phyloP scores from a whole-genome alignment of 2,329 filamentous ascomycete genomes.

The Camptophora hylomeconis region DNA sequence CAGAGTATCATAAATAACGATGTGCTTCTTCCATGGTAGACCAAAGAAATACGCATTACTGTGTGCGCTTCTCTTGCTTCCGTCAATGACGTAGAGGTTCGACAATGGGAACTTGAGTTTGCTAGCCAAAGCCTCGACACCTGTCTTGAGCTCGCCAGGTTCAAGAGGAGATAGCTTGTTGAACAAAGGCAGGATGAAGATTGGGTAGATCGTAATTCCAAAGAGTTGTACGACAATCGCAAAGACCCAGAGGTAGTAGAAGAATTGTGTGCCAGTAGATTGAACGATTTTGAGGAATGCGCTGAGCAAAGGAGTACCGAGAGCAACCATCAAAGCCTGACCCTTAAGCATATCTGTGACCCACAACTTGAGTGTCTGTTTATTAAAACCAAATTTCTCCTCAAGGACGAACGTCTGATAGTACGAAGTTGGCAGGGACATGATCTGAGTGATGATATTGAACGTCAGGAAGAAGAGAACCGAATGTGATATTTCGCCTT shows the following conservation, averaged over 20 bases:
- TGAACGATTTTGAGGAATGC: slow-evolving; percentile 90
- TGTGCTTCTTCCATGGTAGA: slow-evolving; percentile 98
- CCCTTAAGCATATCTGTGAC: slow-evolving; percentile 84
- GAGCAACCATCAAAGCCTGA: slow-evolving; percentile 63
- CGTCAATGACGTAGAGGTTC: slow-evolving; percentile 89
- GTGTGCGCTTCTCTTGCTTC: slow-evolving; percentile 75
- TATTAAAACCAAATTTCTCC: slow-evolving; percentile 97
- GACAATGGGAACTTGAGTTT: slow-evolving; percentile 82
- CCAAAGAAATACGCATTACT: slow-evolving; percentile 95
- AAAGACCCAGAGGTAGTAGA: slow-evolving; percentile 96
- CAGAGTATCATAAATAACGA: slow-evolving; percentile 96
- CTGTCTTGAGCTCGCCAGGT: slow-evolving; percentile 73
- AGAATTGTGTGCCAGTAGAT: slow-evolving; percentile 86
- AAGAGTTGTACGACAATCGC: slow-evolving; percentile 80
- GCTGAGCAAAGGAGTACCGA: slow-evolving; percentile 78
- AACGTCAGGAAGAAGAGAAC: slow-evolving; percentile 86
- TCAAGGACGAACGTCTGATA: slow-evolving; percentile 95
- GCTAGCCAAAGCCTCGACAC: slow-evolving; percentile 71
- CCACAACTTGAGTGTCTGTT: slow-evolving; percentile 84
- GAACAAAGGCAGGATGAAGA: slow-evolving; percentile 87
- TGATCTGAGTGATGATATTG: slow-evolving; percentile 63
- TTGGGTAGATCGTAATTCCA: slow-evolving; percentile 91
- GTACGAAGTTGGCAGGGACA: slow-evolving; percentile 69
- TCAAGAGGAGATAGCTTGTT: slow-evolving; percentile 94
- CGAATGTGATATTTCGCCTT: slow-evolving; percentile 85